These are phyloP conservation scores for Chaetothyriales sp. DNA, from an alignment of 2,329 filamentous ascomycete genomes.

Conservation along the genomic window DNA sequence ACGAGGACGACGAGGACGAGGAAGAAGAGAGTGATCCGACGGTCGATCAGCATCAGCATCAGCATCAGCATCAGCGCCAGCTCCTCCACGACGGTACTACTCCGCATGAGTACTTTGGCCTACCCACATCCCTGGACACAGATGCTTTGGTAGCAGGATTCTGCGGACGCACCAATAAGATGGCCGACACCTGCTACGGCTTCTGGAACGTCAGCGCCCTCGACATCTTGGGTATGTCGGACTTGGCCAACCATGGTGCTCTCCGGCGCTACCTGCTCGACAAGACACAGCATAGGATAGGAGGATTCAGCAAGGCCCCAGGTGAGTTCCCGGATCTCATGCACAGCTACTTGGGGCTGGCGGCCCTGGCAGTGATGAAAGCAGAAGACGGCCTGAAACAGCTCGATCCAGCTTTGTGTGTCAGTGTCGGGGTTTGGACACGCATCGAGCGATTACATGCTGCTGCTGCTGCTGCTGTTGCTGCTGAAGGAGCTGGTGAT, in stretches of 20 bases:
- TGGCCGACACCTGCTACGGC: slow-evolving; percentile 85
- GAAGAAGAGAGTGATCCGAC: not conserved
- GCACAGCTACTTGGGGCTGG: slow-evolving; percentile 77
- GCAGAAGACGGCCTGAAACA: slow-evolving; percentile 53
- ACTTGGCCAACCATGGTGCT: slow-evolving; percentile 43
- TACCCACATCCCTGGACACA: not conserved
- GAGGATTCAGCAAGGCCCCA: slow-evolving; percentile 67
- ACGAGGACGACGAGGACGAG: slow-evolving; percentile 5
- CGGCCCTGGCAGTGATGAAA: slow-evolving; percentile 58
- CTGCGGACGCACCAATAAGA: slow-evolving; percentile 82
- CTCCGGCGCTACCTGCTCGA: slow-evolving; percentile 67
- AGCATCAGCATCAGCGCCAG: too few relatives aligned
- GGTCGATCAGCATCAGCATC: not conserved
- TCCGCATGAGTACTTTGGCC: not conserved
- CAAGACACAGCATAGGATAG: slow-evolving; percentile 73
- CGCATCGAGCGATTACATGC: not conserved
- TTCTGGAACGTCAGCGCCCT: slow-evolving; percentile 73
- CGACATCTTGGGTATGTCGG: slow-evolving; percentile 40
- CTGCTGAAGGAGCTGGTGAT: not conserved
- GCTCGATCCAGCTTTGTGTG: slow-evolving; percentile 62
- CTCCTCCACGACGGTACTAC: not conserved
- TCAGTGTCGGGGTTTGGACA: slow-evolving; percentile 33
- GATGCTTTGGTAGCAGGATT: slow-evolving; percentile 45
- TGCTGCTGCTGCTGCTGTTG: too few relatives aligned
- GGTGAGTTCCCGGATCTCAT: slow-evolving; percentile 53